Conservation (phyloP, 176 grass and related monocot species). For the Triticum urartu region DNA sequence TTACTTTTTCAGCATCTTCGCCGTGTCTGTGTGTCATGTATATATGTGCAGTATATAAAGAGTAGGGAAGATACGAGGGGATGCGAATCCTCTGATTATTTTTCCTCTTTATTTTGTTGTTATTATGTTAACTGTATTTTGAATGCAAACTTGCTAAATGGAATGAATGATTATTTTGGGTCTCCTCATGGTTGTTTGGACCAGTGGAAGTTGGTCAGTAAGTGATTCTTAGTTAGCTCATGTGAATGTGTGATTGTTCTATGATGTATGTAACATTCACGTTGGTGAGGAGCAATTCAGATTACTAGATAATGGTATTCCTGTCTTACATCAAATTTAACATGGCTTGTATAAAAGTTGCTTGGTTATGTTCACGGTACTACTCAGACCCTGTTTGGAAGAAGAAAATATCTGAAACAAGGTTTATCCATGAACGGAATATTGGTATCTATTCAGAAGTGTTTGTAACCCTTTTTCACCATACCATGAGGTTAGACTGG, state of each 20-base stretch:
- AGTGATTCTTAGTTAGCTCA: background rate
- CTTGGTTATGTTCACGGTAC: background rate
- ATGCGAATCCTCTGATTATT: background rate
- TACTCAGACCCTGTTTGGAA: background rate
- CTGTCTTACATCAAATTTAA: background rate
- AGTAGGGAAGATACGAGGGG: background rate
- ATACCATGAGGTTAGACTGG: background rate
- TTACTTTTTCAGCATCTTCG: background rate
- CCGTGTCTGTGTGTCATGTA: background rate
- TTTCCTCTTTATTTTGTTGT: background rate
- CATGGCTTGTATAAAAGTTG: background rate
- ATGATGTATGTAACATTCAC: background rate
- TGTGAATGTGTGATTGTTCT: background rate
- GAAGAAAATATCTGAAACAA: background rate
- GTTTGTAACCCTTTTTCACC: background rate
- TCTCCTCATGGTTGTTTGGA: conserved; percentile 6
- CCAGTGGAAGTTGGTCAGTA: background rate
- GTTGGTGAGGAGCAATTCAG: background rate
- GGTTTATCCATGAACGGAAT: background rate
- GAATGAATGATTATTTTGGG: conserved; percentile 27
- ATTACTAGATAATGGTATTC: background rate
- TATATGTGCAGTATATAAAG: background rate
- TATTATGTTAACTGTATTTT: background rate
- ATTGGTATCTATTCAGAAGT: background rate
- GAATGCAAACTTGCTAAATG: conserved; percentile 15